Conservation (phyloP, 106 monocot species). For the Iris macrosiphon region DNA sequence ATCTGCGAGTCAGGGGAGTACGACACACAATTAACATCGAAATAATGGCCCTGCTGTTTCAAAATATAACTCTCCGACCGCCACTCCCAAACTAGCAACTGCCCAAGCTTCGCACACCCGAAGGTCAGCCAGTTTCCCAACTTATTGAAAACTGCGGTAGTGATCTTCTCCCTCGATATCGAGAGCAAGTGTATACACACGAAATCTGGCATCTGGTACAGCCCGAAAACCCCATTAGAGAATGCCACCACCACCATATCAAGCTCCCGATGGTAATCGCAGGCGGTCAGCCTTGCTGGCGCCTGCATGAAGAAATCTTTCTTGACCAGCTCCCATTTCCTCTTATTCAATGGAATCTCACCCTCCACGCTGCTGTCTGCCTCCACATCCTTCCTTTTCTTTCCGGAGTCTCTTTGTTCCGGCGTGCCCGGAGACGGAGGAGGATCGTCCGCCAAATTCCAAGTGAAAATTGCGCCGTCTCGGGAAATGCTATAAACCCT, state of each 20-base stretch:
- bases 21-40: slow-evolving; percentile 90
- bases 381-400: slow-evolving; percentile 10
- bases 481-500: slow-evolving; percentile 56
- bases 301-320: slow-evolving; percentile 94
- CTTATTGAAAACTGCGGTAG: slow-evolving; percentile 75
- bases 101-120: slow-evolving; percentile 97
- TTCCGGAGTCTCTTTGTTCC: background rate
- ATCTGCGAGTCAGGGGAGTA: slow-evolving; percentile 94
- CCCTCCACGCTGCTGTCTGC: background rate
- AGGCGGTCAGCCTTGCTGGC: slow-evolving; percentile 67
- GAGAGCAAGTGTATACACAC: slow-evolving; percentile 89
- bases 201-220: slow-evolving; percentile 99
- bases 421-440: slow-evolving; percentile 12
- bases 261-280: slow-evolving; percentile 90
- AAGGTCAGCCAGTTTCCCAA: slow-evolving; percentile 86
- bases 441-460: slow-evolving; percentile 45
- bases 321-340: slow-evolving; percentile 76
- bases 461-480: slow-evolving; percentile 85
- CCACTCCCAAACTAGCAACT: slow-evolving; percentile 99
- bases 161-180: slow-evolving; percentile 93
- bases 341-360: slow-evolving; percentile 20
- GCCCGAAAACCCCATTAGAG: slow-evolving; percentile 89
- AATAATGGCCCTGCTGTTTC: slow-evolving; percentile 98
- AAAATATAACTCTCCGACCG: slow-evolving; percentile 91
- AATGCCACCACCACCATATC: slow-evolving; percentile 97